Evolutionary conservation across 2,329 filamentous ascomycete genomes (phyloP).

Genomic region (Apiospora hydei): DNA sequence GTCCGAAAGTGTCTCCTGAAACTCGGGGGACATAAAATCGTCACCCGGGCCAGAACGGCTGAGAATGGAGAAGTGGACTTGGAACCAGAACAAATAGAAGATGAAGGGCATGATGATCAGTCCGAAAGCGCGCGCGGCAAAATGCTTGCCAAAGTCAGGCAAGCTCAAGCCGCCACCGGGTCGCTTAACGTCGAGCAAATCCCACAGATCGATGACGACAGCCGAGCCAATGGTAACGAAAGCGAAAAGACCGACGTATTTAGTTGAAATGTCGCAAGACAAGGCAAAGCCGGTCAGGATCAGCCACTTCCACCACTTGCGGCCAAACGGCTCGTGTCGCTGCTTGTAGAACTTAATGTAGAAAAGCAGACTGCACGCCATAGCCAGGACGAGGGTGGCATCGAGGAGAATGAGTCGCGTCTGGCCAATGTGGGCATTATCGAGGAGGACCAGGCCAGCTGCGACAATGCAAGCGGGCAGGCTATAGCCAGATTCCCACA

Average conservation of each 20-base stretch:
- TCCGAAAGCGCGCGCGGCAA: slow-evolving; percentile 83
- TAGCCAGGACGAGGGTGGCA: slow-evolving; percentile 91
- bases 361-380: slow-evolving; percentile 91
- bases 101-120: slow-evolving; percentile 92
- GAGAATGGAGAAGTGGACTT: slow-evolving; percentile 95
- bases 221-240: slow-evolving; percentile 97
- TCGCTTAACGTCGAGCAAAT: slow-evolving; percentile 87
- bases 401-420: slow-evolving; percentile 94
- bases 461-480: slow-evolving; percentile 90
- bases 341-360: slow-evolving; percentile 99
- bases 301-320: slow-evolving; percentile 99
- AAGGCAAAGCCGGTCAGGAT: slow-evolving; percentile 92
- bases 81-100: slow-evolving; percentile 99
- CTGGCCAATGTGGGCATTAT: slow-evolving; percentile 98
- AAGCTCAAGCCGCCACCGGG: slow-evolving; percentile 82
- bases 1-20: slow-evolving; percentile 96
- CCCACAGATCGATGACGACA: slow-evolving; percentile 94
- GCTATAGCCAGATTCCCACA: slow-evolving; percentile 99
- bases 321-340: slow-evolving; percentile 84
- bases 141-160: slow-evolving; percentile 85
- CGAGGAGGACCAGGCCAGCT: slow-evolving; percentile 85
- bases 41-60: slow-evolving; percentile 90
- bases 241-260: slow-evolving; percentile 96
- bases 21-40: slow-evolving; percentile 98
- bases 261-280: slow-evolving; percentile 97